phyloP scores from a whole-genome alignment of 1,284 basidiomycete species.

The Testicularia cyperi region DNA sequence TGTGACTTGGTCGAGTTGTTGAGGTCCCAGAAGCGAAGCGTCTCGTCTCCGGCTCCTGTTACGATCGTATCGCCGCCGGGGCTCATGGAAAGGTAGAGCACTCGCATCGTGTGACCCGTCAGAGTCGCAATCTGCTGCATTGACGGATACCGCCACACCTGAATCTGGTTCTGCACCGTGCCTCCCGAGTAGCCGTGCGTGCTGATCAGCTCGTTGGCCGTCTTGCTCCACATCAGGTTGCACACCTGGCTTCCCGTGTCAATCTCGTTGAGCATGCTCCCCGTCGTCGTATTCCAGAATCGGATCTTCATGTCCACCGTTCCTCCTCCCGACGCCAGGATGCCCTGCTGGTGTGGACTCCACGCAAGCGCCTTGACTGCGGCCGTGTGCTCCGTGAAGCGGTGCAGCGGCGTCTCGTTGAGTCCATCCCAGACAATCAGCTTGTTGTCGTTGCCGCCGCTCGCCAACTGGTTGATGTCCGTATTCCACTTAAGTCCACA shows the following conservation, averaged over 20 bases:
- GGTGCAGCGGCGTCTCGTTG: constrained; percentile 71
- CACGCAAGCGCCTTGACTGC: constrained; percentile 97
- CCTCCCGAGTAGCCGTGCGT: constrained; percentile 96
- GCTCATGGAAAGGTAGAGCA: constrained; percentile 93
- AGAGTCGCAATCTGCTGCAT: constrained; percentile 74
- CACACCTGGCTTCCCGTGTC: constrained; percentile 69
- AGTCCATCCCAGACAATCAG: constrained; percentile 88
- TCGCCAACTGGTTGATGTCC: constrained; percentile 76
- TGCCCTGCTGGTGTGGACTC: constrained; percentile 89
- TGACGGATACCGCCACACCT: constrained; percentile 94
- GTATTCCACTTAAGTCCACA: constrained; percentile 92
- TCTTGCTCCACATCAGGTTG: constrained; percentile 90
- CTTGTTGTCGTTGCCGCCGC: constrained; percentile 97
- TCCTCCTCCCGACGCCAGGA: constrained; percentile 93
- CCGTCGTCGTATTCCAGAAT: constrained; percentile 93
- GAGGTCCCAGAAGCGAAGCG: constrained; percentile 78
- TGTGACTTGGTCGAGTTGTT: constrained; percentile 45
- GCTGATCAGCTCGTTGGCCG: constrained; percentile 93
- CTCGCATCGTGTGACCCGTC: constrained; percentile 82
- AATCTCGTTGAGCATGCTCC: constrained; percentile 68
- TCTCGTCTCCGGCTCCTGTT: constrained; percentile 96
- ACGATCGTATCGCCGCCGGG: constrained; percentile 97
- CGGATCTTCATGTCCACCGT: constrained; percentile 94
- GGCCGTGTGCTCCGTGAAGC: constrained; percentile 93
- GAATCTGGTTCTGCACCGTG: constrained; percentile 93